Conservation (phyloP, 495 filamentous ascomycete species). For the Penicillium salamii region DNA sequence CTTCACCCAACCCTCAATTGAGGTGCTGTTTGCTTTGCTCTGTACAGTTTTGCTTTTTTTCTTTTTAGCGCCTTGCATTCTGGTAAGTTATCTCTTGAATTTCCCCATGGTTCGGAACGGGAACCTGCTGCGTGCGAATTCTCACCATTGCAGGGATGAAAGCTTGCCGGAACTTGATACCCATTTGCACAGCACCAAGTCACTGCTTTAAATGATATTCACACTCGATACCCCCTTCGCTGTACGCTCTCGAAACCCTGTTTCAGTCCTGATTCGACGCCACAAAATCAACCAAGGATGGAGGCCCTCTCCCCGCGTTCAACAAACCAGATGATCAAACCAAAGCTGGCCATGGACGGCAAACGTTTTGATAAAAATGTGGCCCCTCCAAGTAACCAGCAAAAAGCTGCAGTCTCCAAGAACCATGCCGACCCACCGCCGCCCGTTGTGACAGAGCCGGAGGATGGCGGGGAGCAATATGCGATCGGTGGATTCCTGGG, state of each 20-base stretch:
- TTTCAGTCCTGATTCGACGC: constrained; percentile 20
- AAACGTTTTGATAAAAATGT: constrained; percentile 55
- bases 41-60: constrained; percentile 30
- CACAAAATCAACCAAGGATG: constrained; percentile 38
- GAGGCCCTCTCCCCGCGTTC: constrained; percentile 72
- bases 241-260: constrained; percentile 11
- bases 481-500: constrained; percentile 79
- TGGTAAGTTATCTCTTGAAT: constrained; percentile 9
- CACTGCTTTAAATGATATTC: constrained; percentile 17
- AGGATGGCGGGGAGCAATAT: constrained; percentile 72
- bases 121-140: constrained; percentile 11
- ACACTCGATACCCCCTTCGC: constrained; percentile 19
- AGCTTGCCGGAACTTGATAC: constrained; percentile 26
- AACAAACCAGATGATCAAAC: constrained; percentile 56
- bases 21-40: constrained; percentile 13
- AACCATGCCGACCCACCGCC: constrained; percentile 77
- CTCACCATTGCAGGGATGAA: constrained; percentile 32
- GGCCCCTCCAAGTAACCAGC: constrained; percentile 43
- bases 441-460: constrained; percentile 70
- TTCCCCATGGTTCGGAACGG: constrained; percentile 6
- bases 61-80: constrained; percentile 32
- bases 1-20: constrained; percentile 20
- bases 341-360: constrained; percentile 38
- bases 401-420: constrained; percentile 41
- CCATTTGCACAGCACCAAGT: constrained; percentile 13